Evolutionary conservation across 2,329 filamentous ascomycete genomes (phyloP).

Genomic region (Fusarium nurragi): DNA sequence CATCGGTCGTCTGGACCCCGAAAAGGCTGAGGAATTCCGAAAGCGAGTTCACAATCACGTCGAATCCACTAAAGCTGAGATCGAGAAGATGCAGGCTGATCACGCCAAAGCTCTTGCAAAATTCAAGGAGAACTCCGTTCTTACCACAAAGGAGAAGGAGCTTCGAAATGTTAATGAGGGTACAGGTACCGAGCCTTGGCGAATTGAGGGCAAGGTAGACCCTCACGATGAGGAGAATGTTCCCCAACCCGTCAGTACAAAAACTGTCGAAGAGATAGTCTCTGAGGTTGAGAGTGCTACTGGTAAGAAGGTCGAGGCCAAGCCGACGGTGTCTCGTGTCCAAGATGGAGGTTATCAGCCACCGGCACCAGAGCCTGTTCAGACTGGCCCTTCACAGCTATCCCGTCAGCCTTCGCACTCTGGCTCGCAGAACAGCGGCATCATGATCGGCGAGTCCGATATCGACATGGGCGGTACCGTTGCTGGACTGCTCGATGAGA

Average conservation of each 20-base stretch:
- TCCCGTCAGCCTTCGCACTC: conserved; percentile 65
- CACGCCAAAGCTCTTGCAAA: conserved; percentile 80
- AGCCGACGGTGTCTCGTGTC: conserved; percentile 74
- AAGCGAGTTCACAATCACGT: conserved; percentile 79
- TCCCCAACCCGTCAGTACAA: conserved; percentile 52
- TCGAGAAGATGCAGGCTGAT: conserved; percentile 82
- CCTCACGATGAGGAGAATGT: conserved; percentile 59
- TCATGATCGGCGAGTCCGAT: conserved; percentile 68
- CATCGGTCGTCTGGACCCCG: conserved; percentile 71
- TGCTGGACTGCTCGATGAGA: conserved; percentile 73
- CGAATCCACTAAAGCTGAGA: conserved; percentile 78
- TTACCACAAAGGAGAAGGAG: conserved; percentile 79
- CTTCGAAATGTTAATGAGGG: conserved; percentile 73
- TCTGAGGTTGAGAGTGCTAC: conserved; percentile 76
- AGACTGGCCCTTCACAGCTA: conserved; percentile 49
- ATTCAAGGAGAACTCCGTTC: conserved; percentile 74
- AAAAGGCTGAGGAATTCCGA: conserved; percentile 85
- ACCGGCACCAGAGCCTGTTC: conserved; percentile 58
- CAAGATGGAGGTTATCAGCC: conserved; percentile 82
- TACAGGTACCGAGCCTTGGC: conserved; percentile 68
- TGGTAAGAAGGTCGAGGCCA: conserved; percentile 71
- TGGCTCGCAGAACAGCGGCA: conserved; percentile 65
- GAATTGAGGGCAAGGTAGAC: conserved; percentile 66
- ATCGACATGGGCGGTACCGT: conserved; percentile 73
- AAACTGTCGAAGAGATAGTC: conserved; percentile 76